Base-by-base conservation (phyloP, 148 eudicot species). In the Nepenthes gracilis region DNA sequence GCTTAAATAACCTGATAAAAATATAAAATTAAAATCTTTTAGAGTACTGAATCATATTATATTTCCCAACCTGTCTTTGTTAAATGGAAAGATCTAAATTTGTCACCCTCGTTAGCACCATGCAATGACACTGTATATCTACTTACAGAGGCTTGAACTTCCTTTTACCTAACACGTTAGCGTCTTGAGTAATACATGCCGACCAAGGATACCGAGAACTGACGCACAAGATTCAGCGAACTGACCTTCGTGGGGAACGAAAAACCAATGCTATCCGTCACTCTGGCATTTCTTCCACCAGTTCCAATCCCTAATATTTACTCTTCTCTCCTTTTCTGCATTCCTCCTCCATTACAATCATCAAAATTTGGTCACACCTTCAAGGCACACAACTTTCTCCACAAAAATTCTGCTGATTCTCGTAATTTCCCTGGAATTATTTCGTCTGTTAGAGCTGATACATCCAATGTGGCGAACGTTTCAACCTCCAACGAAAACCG, bases 401-500 rank as follows among this genome's bases (percentile, higher is more conserved):
- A 4, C 23, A 56, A 43, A 63, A 12, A 5, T 57, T 58, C 57
- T 51, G 40, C 35, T 45, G 55, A 54, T 4, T 47, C 40, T 59
- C 62, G 15, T 36, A 40, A n/a, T 33, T 62, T 62, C 59, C 15
- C 60, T 23, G 35, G 33, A 58, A 55, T 2, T 54, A 37, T 34
- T 15, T 58, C 75, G 2, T 32, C 43, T 35, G 14, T 13, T 48
- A 4, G 55, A 2, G 47, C 23, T 48, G 14, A 9, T 57, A 7
- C 33, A 48, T 60, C 77, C 9, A 33, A 38, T 60, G 38, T n/a
- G 2, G 33, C 2, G 34, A 23, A 55, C 59, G 5, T 59, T 45
- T 70, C 65, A 4, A 64, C 53, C 33, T 54, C 33, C 9, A 37
- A 62, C 43, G 61, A 69, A 10, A 45, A 45, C 48, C 73, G 64